Base-by-base conservation (phyloP, 139 green algal species). In the Chlamydomonas urium region DNA sequence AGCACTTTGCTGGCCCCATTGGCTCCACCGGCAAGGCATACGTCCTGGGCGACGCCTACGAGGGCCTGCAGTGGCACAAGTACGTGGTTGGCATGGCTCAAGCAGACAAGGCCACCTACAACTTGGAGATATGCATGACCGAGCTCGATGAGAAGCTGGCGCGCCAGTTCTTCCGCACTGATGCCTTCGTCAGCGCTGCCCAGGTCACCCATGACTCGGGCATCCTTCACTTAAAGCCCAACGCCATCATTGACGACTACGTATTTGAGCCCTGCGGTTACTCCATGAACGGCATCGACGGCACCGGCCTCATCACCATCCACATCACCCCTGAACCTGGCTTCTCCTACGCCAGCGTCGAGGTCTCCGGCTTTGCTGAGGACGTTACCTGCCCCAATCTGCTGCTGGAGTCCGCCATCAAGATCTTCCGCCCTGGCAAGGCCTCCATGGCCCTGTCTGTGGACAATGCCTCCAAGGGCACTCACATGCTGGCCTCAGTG, bases 261-360 rank as follows among this genome's bases (percentile, higher is more conserved):
- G 87, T 97, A 8, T 99, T 99, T 80, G 94, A 98, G 81, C 96
- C 96, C 6, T 99, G 94, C 82, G 95, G 96, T 48, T 99, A 99
- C 91, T 94, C 83, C 56, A 97, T 99, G 92, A 99, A 99, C 74
- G 89, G 87, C 53, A 86, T 97, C 14, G 71, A 87, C 31, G 86
- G 67, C 8, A 70, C n/a, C 3, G 84, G 83, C 32, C 91, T 93
- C 77, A 91, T 91, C 47, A 99, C 96, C 47, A 95, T 98, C 66
- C 96, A 99, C 79, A 92, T 99, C 81, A 99, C 96, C 0, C 95
- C 95, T 0, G 94, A 99, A 84, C 82, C 88, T 1, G 84, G 79
- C 67, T 97, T 92, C 79, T 90, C 73, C 56, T 99, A 99, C 66
- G 93, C 94, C 3, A 94, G 83, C 37, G 83, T 97, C 26, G 96